Evolutionary conservation across 192 early-diverging fungal genomes (phyloP).

Genomic region (Coemansia sp.): DNA sequence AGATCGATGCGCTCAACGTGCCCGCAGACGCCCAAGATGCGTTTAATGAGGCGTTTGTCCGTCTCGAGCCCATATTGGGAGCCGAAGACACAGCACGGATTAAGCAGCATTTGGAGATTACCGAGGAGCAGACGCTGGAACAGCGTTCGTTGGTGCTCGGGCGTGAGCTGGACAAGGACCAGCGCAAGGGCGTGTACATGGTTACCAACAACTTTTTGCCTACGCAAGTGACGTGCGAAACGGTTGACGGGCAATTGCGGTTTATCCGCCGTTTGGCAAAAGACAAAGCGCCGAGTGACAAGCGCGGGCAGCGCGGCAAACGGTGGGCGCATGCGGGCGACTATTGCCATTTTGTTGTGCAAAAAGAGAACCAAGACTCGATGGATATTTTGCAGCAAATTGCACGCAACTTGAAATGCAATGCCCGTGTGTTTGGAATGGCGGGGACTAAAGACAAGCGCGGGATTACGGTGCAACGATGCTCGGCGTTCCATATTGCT

Average conservation of each 20-base stretch:
- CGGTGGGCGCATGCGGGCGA: conserved; percentile 68
- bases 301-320: conserved; percentile 8
- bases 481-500: conserved; percentile 66
- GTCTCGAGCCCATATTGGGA: conserved; percentile 32
- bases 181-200: conserved; percentile 40
- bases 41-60: conserved; percentile 29
- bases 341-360: conserved; percentile 81
- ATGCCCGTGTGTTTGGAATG: conserved; percentile 65
- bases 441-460: conserved; percentile 96
- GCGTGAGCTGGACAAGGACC: conserved; percentile 35
- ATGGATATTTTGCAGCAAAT: conserved; percentile 75
- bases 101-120: conserved; percentile 20
- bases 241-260: conserved; percentile 35
- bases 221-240: conserved; percentile 36
- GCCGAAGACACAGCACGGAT: conserved; percentile 21
- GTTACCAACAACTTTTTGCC: conserved; percentile 56
- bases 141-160: conserved; percentile 29
- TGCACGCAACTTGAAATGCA: conserved; percentile 14
- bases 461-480: conserved; percentile 82
- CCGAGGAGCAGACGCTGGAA: conserved; percentile 15
- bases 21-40: conserved; percentile 30
- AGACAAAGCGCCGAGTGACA: neutral
- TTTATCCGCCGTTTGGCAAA: conserved; percentile 20
- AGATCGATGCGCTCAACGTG: conserved; percentile 28
- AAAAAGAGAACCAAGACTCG: conserved; percentile 92